Percentiles rank a stretch among this genome's conserved stretches.
phyloP scores from a whole-genome alignment of 129 eudicot species.

The Artemisia argyi region DNA sequence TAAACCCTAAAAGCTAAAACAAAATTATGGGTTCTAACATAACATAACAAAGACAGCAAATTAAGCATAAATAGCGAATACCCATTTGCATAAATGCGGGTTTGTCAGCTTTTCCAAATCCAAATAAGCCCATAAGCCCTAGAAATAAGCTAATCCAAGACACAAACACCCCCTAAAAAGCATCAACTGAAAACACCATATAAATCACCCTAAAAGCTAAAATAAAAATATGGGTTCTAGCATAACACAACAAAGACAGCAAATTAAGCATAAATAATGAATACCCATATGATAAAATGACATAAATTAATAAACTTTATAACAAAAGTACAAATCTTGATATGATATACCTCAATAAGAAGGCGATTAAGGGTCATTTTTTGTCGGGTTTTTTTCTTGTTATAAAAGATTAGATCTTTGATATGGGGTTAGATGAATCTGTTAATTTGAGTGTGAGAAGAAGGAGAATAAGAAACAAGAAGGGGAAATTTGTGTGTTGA shows the following conservation, averaged over 20 bases:
- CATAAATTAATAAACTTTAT: background rate
- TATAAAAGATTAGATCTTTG: too few relatives aligned
- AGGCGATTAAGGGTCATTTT: slow-evolving; percentile 15
- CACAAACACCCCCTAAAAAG: too few relatives aligned
- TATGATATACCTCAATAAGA: slow-evolving; percentile 15
- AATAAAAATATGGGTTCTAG: background rate
- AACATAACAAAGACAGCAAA: background rate
- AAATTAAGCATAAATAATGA: background rate
- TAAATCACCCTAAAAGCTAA: background rate
- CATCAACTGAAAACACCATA: too few relatives aligned
- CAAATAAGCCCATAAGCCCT: too few relatives aligned
- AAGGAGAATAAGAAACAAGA: too few relatives aligned
- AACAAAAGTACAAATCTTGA: slow-evolving; percentile 6
- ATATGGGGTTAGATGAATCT: too few relatives aligned
- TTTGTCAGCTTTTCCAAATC: too few relatives aligned
- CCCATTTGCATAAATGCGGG: background rate
- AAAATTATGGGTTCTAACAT: background rate
- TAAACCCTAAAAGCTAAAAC: background rate
- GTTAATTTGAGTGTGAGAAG: too few relatives aligned
- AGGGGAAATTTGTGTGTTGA: too few relatives aligned
- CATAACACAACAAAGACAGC: background rate
- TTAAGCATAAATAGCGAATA: background rate
- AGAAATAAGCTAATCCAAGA: too few relatives aligned
- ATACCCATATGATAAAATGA: background rate
- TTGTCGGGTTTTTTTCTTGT: background rate